A percentile compares a stretch with the other conserved stretches of the same genome.
phyloP scores from a whole-genome alignment of 257 asterid genomes.

The Salvia rosmarinus region DNA sequence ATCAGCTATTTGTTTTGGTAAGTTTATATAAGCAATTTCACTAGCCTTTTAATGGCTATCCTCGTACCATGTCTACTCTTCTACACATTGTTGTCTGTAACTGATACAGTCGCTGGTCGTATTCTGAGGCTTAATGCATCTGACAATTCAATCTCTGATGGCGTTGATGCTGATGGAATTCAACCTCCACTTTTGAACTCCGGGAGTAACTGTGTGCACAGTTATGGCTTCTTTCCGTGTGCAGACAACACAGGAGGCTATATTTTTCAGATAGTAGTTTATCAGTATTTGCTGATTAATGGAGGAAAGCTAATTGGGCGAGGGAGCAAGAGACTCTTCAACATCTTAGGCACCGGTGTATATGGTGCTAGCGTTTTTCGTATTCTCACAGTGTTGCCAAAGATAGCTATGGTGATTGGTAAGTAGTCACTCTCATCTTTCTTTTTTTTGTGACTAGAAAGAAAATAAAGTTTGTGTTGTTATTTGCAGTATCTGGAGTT shows the following conservation, averaged over 20 bases:
- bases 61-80: constrained; percentile 16
- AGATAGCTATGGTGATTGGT: constrained; percentile 50
- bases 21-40: background rate
- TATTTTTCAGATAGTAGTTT: constrained; percentile 43
- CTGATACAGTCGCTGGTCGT: constrained; percentile 29
- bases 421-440: background rate
- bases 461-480: background rate
- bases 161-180: constrained; percentile 31
- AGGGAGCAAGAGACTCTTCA: constrained; percentile 47
- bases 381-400: constrained; percentile 46
- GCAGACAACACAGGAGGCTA: constrained; percentile 51
- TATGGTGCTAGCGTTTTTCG: constrained; percentile 48
- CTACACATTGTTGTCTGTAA: constrained; percentile 6
- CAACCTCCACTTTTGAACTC: constrained; percentile 8
- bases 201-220: constrained; percentile 32
- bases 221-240: constrained; percentile 53
- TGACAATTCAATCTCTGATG: constrained; percentile 38
- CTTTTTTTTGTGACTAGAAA: background rate
- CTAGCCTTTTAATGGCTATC: constrained; percentile 35
- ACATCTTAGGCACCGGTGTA: constrained; percentile 47
- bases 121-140: constrained; percentile 34
- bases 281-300: constrained; percentile 41
- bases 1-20: background rate
- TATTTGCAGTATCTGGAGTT: constrained; percentile 47
- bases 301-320: constrained; percentile 42